phyloP scores from a whole-genome alignment of 2,329 filamentous ascomycete genomes.

The Xylaria sp. region DNA sequence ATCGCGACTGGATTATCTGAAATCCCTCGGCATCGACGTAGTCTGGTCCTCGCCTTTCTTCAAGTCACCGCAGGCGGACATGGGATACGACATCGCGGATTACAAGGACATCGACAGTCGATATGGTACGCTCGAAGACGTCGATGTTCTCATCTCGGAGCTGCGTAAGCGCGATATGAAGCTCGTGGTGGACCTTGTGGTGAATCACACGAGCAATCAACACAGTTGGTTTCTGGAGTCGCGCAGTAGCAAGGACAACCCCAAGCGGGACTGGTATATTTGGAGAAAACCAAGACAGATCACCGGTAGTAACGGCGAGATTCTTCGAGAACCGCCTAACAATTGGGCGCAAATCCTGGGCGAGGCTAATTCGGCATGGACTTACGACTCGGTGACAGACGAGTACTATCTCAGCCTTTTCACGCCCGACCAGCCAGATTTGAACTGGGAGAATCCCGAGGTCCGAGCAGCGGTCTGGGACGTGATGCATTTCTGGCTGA shows the following conservation, averaged over 20 bases:
- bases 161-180: conserved; percentile 73
- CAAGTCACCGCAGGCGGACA: conserved; percentile 72
- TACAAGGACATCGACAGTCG: conserved; percentile 73
- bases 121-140: conserved; percentile 74
- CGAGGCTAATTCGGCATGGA: conserved; percentile 70
- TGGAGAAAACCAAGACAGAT: conserved; percentile 64
- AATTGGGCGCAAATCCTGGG: conserved; percentile 77
- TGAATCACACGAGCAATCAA: conserved; percentile 80
- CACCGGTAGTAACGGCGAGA: conserved; percentile 54
- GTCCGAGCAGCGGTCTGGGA: conserved; percentile 77
- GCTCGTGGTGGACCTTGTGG: conserved; percentile 78
- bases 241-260: conserved; percentile 67
- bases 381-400: conserved; percentile 56
- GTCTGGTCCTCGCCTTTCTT: conserved; percentile 77
- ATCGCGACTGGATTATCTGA: conserved; percentile 70
- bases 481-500: conserved; percentile 82
- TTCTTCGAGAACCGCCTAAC: conserved; percentile 73
- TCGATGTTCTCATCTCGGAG: conserved; percentile 69
- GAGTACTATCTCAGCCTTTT: conserved; percentile 67
- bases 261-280: conserved; percentile 77
- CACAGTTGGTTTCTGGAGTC: conserved; percentile 79
- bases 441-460: conserved; percentile 84
- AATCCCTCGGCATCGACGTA: conserved; percentile 69
- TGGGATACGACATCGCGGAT: conserved; percentile 77
- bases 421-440: conserved; percentile 78